Evolutionary conservation across 192 early-diverging fungal genomes (phyloP).

Genomic region (Polychytrium aggregatum): DNA sequence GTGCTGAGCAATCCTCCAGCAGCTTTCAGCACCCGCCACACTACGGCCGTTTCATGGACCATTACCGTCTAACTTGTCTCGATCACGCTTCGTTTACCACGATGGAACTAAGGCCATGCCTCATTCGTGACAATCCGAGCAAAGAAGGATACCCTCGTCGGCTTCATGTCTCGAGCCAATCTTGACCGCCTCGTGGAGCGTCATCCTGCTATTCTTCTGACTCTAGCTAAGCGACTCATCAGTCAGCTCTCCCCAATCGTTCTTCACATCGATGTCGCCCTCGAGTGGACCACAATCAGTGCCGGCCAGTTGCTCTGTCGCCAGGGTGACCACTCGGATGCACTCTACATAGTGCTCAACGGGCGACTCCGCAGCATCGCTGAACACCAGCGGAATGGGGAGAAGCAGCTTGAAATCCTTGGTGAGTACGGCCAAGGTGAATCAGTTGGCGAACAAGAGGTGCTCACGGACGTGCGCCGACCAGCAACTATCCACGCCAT

Average conservation of each 20-base stretch:
- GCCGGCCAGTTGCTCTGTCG: conserved; percentile 88
- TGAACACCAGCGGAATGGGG: conserved; percentile 24
- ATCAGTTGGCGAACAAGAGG: conserved; percentile 89
- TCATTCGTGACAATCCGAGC: conserved; percentile 78
- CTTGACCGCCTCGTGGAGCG: conserved; percentile 77
- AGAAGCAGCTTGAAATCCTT: conserved; percentile 54
- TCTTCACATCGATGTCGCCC: conserved; percentile 43
- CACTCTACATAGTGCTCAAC: conserved; percentile 85
- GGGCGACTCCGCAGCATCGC: conserved; percentile 84
- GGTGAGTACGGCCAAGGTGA: conserved; percentile 93
- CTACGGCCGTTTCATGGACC: too few species aligned
- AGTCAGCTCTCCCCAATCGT: conserved; percentile 67
- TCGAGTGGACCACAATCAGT: conserved; percentile 92
- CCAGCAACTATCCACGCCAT: conserved; percentile 91
- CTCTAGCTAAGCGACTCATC: conserved; percentile 79
- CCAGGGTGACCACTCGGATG: conserved; percentile 74
- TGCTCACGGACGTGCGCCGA: conserved; percentile 63
- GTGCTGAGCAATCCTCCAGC: too few species aligned
- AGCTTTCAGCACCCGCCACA: too few species aligned
- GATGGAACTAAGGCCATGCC: conserved; percentile 74
- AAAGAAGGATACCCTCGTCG: conserved; percentile 70
- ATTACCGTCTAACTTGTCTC: neutral
- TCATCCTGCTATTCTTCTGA: conserved; percentile 73
- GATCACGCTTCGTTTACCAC: conserved; percentile 2
- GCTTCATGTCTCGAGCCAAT: conserved; percentile 70